A percentile compares a stretch with the other conserved stretches of the same genome.
phyloP scores from a whole-genome alignment of 768 basidiomycete species.

The Auriculariales sp. region DNA sequence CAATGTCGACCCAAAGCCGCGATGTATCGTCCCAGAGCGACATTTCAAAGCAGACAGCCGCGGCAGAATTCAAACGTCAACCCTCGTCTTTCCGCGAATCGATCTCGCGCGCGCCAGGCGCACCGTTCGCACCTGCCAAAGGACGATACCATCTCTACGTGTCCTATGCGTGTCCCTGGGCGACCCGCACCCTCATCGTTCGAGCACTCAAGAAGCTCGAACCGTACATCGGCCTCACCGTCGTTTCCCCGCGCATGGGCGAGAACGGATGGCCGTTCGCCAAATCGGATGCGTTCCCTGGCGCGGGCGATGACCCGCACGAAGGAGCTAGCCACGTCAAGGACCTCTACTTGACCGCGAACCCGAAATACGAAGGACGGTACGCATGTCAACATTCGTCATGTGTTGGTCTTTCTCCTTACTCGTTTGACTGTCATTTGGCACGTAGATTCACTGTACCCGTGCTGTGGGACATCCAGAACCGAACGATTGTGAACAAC shows the following conservation, averaged over 20 bases:
- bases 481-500: constrained; percentile 82
- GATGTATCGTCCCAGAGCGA: too few species aligned
- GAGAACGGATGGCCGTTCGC: constrained; percentile 80
- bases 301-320: constrained; percentile 61
- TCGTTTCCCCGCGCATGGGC: constrained; percentile 81
- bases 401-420: background rate
- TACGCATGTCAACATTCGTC: constrained; percentile 15
- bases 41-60: too few species aligned
- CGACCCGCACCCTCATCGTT: constrained; percentile 75
- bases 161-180: too few species aligned
- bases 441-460: constrained; percentile 66
- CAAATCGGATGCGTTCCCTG: constrained; percentile 49
- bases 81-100: too few species aligned
- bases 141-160: too few species aligned
- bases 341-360: constrained; percentile 70
- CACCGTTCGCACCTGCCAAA: too few species aligned
- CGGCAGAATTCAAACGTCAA: too few species aligned
- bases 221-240: constrained; percentile 62
- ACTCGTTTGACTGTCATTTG: background rate
- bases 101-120: too few species aligned
- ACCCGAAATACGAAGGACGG: constrained; percentile 61
- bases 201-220: constrained; percentile 89
- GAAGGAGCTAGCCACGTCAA: constrained; percentile 56
- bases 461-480: constrained; percentile 86
- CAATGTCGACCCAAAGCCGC: too few species aligned